Evolutionary conservation across 163 green algal species (phyloP).

Genomic region (Chlorella variabilis): DNA sequence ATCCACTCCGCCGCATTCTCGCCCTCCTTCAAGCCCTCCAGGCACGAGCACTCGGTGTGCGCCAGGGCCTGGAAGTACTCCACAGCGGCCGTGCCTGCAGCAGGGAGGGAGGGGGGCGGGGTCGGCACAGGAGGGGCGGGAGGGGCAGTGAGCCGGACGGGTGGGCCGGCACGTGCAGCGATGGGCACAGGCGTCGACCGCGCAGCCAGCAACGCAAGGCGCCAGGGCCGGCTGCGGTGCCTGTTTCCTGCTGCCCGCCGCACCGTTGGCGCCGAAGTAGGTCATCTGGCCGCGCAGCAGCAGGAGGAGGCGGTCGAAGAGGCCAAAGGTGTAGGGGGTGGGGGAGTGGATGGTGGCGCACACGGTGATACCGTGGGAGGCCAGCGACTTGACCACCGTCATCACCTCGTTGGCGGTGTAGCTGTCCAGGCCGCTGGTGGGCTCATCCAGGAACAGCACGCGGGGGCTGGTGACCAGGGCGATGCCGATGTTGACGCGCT

Average conservation of each 20-base stretch:
- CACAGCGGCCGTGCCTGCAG: constrained; percentile 39
- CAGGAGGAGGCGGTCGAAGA: constrained; percentile 86
- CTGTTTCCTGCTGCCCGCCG: not conserved
- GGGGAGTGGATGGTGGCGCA: constrained; percentile 89
- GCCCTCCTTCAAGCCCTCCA: constrained; percentile 29
- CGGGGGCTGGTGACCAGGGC: constrained; percentile 73
- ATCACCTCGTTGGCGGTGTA: constrained; percentile 74
- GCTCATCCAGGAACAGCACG: constrained; percentile 86
- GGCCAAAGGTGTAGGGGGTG: constrained; percentile 80
- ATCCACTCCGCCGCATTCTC: constrained; percentile 83
- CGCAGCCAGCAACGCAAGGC: too few relatives aligned
- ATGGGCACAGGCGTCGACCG: too few relatives aligned
- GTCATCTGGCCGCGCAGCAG: constrained; percentile 76
- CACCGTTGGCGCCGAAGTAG: constrained; percentile 73
- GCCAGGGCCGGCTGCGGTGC: not conserved
- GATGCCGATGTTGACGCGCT: constrained; percentile 75
- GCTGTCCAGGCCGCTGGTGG: constrained; percentile 78
- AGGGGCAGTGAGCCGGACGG: too few relatives aligned
- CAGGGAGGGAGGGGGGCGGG: not conserved
- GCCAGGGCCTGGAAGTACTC: constrained; percentile 47
- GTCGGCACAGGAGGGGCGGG: too few relatives aligned
- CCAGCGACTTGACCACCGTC: constrained; percentile 78
- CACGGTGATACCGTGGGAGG: constrained; percentile 76
- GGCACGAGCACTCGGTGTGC: constrained; percentile 40
- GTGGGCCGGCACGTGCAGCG: too few relatives aligned